These are phyloP conservation scores for Lipomyces spencermartinsiae DNA, from an alignment of 805 yeast genomes.

Conservation along the genomic window DNA sequence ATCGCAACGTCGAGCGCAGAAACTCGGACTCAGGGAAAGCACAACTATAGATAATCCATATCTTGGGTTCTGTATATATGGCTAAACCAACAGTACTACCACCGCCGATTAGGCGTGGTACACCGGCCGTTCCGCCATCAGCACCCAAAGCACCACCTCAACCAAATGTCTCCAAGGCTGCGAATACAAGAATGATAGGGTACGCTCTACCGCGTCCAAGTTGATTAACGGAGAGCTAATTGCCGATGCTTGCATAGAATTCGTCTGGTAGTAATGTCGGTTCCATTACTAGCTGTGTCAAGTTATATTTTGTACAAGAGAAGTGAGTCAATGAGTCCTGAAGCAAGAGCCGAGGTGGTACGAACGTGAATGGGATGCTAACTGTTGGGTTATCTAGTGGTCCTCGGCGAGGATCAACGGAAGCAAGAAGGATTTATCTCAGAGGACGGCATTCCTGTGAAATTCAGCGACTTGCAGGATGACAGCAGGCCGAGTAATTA, in stretches of 20 bases:
- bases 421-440: slow-evolving; percentile 30
- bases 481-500: slow-evolving; percentile 13
- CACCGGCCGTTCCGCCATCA: slow-evolving; percentile 23
- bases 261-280: slow-evolving; percentile 33
- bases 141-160: neutral
- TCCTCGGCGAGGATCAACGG: slow-evolving; percentile 33
- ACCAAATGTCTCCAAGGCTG: neutral
- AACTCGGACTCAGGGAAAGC: neutral
- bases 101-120: slow-evolving; percentile 2
- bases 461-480: slow-evolving; percentile 22
- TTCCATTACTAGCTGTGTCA: slow-evolving; percentile 30
- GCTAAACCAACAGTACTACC: slow-evolving; percentile 1
- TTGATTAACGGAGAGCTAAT: slow-evolving; percentile 7
- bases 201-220: slow-evolving; percentile 2
- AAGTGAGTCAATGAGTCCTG: slow-evolving; percentile 13
- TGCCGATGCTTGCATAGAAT: slow-evolving; percentile 11
- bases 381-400: slow-evolving; percentile 13
- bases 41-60: neutral
- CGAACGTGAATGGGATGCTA: neutral
- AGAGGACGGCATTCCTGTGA: slow-evolving; percentile 27
- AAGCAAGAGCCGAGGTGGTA: neutral
- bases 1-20: no score
- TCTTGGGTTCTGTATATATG: neutral
- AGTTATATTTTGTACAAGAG: slow-evolving; percentile 30
- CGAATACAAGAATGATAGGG: neutral